Conservation (phyloP, 2,329 filamentous ascomycete genomes). For the Diplocarpon rosae region DNA sequence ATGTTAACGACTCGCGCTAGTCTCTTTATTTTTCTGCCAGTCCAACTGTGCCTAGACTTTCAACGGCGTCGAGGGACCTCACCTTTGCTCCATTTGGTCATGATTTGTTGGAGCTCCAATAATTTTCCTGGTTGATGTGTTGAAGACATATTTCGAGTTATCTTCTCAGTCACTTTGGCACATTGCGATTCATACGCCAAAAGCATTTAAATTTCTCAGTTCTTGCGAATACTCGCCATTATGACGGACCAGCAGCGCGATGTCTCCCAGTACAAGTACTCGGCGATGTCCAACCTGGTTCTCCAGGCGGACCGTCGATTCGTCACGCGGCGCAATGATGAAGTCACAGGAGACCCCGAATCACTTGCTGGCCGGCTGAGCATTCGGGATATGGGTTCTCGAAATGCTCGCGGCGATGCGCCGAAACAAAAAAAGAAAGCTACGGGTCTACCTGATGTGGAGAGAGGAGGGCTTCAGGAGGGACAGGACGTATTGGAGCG, state of each 20-base stretch:
- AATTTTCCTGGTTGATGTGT: background rate
- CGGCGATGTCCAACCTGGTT: conserved; percentile 99
- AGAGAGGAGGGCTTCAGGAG: conserved; percentile 66
- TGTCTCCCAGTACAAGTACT: conserved; percentile 97
- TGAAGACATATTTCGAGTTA: background rate
- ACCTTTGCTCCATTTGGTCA: background rate
- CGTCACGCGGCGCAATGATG: conserved; percentile 82
- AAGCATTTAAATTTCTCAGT: conserved; percentile 1
- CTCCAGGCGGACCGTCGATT: conserved; percentile 98
- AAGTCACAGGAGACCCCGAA: conserved; percentile 93
- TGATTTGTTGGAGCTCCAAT: background rate
- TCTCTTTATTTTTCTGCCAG: too few species aligned
- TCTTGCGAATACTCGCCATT: conserved; percentile 17
- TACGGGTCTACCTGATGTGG: conserved; percentile 54
- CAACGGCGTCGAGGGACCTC: conserved; percentile 2
- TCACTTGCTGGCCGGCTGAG: conserved; percentile 90
- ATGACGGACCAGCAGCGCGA: conserved; percentile 71
- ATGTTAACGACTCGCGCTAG: too few species aligned
- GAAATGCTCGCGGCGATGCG: conserved; percentile 66
- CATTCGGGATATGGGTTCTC: conserved; percentile 87
- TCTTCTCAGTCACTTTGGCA: background rate
- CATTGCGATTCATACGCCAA: background rate
- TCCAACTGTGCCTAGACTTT: background rate
- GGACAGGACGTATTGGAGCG: conserved; percentile 74
- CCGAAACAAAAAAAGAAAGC: conserved; percentile 70